These are phyloP conservation scores for Russula compacta DNA, from an alignment of 768 basidiomycete species.

Conservation along the genomic window DNA sequence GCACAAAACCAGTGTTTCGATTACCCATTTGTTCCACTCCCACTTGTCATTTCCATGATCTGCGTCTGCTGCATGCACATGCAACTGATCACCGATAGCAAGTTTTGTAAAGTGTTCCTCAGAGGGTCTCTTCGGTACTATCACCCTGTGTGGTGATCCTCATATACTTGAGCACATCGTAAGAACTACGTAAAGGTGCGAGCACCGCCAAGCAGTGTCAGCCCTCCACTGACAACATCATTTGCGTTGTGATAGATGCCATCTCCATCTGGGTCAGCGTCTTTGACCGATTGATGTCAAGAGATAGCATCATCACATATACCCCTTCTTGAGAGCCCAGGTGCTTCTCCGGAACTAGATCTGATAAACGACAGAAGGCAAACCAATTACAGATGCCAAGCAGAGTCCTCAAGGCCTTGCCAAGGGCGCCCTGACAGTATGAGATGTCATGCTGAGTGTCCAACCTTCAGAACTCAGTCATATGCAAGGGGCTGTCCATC, in stretches of 20 bases:
- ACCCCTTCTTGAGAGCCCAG: neutral
- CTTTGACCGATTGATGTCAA: neutral
- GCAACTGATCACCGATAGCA: too few relatives aligned
- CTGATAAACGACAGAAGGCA: neutral
- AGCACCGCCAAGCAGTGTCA: neutral
- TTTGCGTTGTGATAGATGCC: neutral
- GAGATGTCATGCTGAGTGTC: neutral
- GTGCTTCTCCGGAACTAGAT: neutral
- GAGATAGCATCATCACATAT: neutral
- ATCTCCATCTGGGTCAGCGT: neutral
- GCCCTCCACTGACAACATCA: neutral
- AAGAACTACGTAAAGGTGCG: neutral
- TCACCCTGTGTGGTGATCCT: too few relatives aligned
- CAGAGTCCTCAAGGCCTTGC: neutral
- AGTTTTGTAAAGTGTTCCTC: too few relatives aligned
- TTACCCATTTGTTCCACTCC: too few relatives aligned
- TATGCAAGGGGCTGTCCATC: neutral
- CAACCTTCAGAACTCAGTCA: neutral
- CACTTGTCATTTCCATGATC: too few relatives aligned
- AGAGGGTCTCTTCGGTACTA: too few relatives aligned
- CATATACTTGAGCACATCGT: neutral
- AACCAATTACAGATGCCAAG: neutral
- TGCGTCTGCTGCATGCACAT: too few relatives aligned
- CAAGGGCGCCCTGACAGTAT: neutral
- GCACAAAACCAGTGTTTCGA: neutral